Conservation (phyloP, 805 yeast genomes). For the Wickerhamomyces silvicola region DNA sequence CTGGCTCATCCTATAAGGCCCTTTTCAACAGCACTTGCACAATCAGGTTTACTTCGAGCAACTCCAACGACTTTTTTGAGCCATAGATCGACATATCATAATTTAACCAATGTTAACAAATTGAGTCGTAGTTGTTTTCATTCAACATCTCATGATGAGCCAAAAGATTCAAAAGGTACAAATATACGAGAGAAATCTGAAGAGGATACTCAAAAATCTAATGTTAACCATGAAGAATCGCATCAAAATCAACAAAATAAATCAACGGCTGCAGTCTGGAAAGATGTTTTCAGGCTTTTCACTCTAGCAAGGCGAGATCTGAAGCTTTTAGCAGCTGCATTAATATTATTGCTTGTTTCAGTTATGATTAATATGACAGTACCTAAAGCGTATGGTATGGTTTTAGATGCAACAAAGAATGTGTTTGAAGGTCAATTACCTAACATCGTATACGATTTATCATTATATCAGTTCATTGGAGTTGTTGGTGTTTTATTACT, state of each 20-base stretch:
- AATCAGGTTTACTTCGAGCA: no score
- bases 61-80: no score
- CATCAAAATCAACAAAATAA: background rate
- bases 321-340: slow-evolving; percentile 36
- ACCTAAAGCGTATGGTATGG: slow-evolving; percentile 51
- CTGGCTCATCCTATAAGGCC: no score
- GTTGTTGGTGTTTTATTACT: slow-evolving; percentile 37
- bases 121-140: no score
- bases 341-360: slow-evolving; percentile 38
- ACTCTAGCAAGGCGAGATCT: slow-evolving; percentile 39
- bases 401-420: slow-evolving; percentile 42
- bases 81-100: no score
- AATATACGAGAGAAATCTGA: background rate
- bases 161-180: no score
- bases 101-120: no score
- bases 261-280: slow-evolving; percentile 14
- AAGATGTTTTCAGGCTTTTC: slow-evolving; percentile 31
- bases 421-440: slow-evolving; percentile 25
- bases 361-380: slow-evolving; percentile 45
- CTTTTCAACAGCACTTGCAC: no score
- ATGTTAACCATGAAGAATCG: background rate
- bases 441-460: slow-evolving; percentile 42
- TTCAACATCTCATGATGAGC: no score
- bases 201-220: background rate
- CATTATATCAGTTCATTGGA: slow-evolving; percentile 53